Evolutionary conservation across 495 filamentous ascomycete species (phyloP).

Genomic region (Thermochaetoides thermophila): DNA sequence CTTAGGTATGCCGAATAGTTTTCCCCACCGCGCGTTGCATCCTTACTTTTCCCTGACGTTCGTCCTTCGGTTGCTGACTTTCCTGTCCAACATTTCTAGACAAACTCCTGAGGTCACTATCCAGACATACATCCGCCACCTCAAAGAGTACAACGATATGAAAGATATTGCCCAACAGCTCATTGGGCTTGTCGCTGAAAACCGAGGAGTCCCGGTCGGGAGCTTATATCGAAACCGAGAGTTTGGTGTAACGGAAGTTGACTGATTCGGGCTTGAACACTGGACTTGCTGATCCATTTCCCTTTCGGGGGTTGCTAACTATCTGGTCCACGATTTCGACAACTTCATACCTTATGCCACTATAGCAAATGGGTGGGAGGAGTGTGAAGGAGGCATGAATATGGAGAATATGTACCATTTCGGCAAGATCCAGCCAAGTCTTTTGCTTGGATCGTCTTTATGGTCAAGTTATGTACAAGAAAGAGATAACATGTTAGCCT

Average conservation of each 20-base stretch:
- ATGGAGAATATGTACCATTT: not conserved
- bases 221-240: conserved; percentile 46
- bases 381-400: no score
- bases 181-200: conserved; percentile 60
- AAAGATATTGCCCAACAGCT: conserved; percentile 58
- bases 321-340: no score
- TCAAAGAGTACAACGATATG: conserved; percentile 71
- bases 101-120: conserved; percentile 23
- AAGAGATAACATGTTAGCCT: no score
- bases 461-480: conserved; percentile 4
- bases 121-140: conserved; percentile 47
- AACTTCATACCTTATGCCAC: no score
- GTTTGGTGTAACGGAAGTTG: conserved; percentile 11
- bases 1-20: conserved; percentile 11
- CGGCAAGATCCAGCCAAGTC: not conserved
- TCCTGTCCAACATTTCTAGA: no score
- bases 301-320: no score
- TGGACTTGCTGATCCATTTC: no score
- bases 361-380: no score
- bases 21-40: no score
- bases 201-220: conserved; percentile 42
- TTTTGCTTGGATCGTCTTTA: conserved; percentile 32
- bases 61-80: not conserved
- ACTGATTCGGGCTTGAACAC: no score
- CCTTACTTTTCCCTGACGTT: no score